Evolutionary conservation across 2,329 filamentous ascomycete genomes (phyloP).

Genomic region (Penicillium sp.): DNA sequence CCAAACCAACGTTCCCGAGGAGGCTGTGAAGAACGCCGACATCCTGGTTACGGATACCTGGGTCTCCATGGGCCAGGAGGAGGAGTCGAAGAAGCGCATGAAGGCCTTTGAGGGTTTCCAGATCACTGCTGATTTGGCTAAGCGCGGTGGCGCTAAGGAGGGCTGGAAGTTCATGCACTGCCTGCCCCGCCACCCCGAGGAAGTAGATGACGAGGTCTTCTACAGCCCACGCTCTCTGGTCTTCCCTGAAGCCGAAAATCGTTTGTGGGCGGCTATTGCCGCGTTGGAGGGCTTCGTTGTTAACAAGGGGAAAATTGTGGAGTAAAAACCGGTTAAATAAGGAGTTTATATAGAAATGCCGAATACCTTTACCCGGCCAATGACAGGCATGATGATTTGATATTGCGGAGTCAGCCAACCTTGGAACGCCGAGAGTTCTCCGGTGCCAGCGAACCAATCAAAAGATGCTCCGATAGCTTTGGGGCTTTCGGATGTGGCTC

Average conservation of each 20-base stretch:
- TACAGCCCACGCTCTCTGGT: constrained; percentile 82
- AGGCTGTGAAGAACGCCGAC: constrained; percentile 80
- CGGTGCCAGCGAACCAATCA: constrained; percentile 3
- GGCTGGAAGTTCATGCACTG: constrained; percentile 99
- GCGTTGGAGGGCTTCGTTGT: constrained; percentile 86
- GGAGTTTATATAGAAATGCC: neutral
- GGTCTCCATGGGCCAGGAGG: constrained; percentile 97
- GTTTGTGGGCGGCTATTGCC: constrained; percentile 86
- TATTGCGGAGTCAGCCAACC: neutral
- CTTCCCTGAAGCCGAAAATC: constrained; percentile 91
- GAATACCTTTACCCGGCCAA: constrained; percentile 4
- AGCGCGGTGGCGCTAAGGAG: constrained; percentile 78
- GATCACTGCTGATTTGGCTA: constrained; percentile 80
- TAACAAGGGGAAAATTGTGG: constrained; percentile 77
- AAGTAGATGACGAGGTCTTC: constrained; percentile 93
- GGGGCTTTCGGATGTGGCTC: constrained; percentile 6
- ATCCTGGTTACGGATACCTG: constrained; percentile 95
- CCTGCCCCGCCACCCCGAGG: constrained; percentile 83
- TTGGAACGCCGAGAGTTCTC: neutral
- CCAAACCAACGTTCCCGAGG: constrained; percentile 77
- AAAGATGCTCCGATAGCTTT: constrained; percentile 14
- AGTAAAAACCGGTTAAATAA: constrained; percentile 13
- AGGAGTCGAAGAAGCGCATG: constrained; percentile 72
- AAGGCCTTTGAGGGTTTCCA: constrained; percentile 87
- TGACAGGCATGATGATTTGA: constrained; percentile 15